Base-by-base conservation (phyloP, 2,329 filamentous ascomycete genomes). In the Fusarium floridanum region DNA sequence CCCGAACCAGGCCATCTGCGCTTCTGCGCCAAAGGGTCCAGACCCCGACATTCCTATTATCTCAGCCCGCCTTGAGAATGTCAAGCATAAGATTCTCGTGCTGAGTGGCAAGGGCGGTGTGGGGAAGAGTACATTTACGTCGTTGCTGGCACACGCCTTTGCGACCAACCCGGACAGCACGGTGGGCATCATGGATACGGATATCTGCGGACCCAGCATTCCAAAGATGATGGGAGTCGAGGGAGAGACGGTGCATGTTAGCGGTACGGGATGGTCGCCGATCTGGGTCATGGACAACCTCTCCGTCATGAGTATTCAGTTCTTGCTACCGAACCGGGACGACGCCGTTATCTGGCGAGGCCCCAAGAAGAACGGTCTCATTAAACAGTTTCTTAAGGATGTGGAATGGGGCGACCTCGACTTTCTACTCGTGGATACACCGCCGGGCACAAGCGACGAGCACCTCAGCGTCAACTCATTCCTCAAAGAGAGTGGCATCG, bases 171-270 rank as follows among this genome's bases (percentile, higher is more conserved):
- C 92, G 0, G 90, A 92, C 55, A 92, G 87, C 66, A 94, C 91
- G 1, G 94, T 99, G 32, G 97, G 96, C 22, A 92, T 99, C 77
- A 98, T 98, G 95, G 97, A 99, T 84, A 97, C 97, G 8, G 97
- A 99, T 83, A 98, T 99, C 72, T 98, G 95, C 84, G 97, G 97
- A 0, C 97, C 97, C 1, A 95, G 92, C 74, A 98, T 99, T 79
- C 97, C 97, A 22, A 98, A 98, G 86, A 98, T 99, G 96, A 95
- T 99, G 92, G 97, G 97, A 37, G 96, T 98, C 1, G 95, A 98
- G 83, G 86, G 91, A 29, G 96, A 99, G 85, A 97, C 94, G 1
- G 97, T 99, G 62, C 97, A 99, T 82, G 91, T 98, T 63, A 97
- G 92, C 80, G 93, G 91, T 63, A 91, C 92, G 1, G 97, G 97